Base-by-base conservation (phyloP, 106 monocot genomes). In the Phalaenopsis equestris region DNA sequence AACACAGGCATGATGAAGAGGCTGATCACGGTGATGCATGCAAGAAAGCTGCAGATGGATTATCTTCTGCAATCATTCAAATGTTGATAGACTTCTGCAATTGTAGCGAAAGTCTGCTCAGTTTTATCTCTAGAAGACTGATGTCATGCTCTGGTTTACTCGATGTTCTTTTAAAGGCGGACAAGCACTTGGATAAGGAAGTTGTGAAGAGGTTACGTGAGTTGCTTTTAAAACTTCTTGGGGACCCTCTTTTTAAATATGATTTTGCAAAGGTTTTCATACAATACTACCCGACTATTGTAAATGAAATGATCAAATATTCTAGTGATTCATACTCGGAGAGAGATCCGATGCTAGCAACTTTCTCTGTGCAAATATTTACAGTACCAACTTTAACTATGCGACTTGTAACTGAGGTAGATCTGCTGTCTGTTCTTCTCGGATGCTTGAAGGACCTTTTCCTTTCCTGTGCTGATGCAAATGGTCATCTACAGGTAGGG, bases 281-380 rank as follows among this genome's bases (percentile, higher is more conserved):
- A 65, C 49, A 73, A 16, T 93, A 93, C 76, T 99, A 95, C 85
- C 88, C 86, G 19, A 6, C 80, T 42, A 79, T 43, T 72, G 81
- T 99, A 23, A 75, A 83, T 12, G 86, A 87, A 84, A 81, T 86
- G 46, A 82, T 89, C 55, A 85, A 84, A 75, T 85, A 89, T 18
- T 47, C 72, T n/a, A 83, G 75, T 64, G 82, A 84, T 76, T 73
- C 83, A 5, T 52, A 55, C 21, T 41, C 82, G 48, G 87, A 93
- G 75, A 81, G 79, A 36, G 86, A 85, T 84, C 85, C 86, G 18
- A 49, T 89, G 72, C 11, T 99, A 76, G 41, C 84, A 16, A 86
- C 87, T 64, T 93, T 99, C 72, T 93, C 95, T 55, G 99, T 99
- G 55, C 99, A 99, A 86, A 89, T 99, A 72, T 91, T 99, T 79